phyloP scores from a whole-genome alignment of 2,329 filamentous ascomycete species.

The Colletotrichum sp. region DNA sequence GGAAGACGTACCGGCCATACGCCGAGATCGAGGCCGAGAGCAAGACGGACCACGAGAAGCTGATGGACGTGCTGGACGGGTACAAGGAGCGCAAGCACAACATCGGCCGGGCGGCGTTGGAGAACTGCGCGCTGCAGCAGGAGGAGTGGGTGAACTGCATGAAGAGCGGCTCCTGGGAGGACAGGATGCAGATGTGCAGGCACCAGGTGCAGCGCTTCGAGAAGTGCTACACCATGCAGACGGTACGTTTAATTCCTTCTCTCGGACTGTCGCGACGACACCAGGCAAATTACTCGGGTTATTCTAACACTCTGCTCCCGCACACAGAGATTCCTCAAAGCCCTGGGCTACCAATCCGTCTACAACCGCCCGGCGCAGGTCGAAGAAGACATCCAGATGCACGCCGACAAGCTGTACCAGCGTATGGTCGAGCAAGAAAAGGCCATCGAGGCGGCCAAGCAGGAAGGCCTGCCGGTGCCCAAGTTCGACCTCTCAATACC shows the following conservation, averaged over 20 bases:
- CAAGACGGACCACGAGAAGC: slow-evolving; percentile 79
- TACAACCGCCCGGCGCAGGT: slow-evolving; percentile 68
- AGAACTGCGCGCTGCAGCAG: slow-evolving; percentile 93
- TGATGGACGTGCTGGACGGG: slow-evolving; percentile 79
- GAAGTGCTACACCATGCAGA: slow-evolving; percentile 88
- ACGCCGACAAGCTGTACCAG: slow-evolving; percentile 89
- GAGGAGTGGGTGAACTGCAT: slow-evolving; percentile 85
- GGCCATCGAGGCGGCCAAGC: slow-evolving; percentile 72
- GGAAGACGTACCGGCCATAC: slow-evolving; percentile 87
- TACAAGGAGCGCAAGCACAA: slow-evolving; percentile 83
- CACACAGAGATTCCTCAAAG: slow-evolving; percentile 80
- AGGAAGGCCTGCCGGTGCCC: slow-evolving; percentile 62
- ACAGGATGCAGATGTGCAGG: slow-evolving; percentile 80
- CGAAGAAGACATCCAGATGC: slow-evolving; percentile 93
- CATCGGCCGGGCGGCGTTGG: slow-evolving; percentile 82
- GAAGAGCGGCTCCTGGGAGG: slow-evolving; percentile 69
- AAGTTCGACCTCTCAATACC: slow-evolving; percentile 63
- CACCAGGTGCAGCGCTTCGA: slow-evolving; percentile 80
- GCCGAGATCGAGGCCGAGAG: slow-evolving; percentile 70
- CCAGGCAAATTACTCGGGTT: not conserved
- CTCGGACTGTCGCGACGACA: not conserved
- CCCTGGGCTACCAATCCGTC: slow-evolving; percentile 82
- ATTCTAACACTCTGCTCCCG: not conserved
- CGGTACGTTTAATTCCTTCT: slow-evolving; percentile 47
- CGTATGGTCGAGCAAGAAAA: slow-evolving; percentile 84